phyloP scores from a whole-genome alignment of 1,284 basidiomycete genomes.

The Athelia psychrophila region DNA sequence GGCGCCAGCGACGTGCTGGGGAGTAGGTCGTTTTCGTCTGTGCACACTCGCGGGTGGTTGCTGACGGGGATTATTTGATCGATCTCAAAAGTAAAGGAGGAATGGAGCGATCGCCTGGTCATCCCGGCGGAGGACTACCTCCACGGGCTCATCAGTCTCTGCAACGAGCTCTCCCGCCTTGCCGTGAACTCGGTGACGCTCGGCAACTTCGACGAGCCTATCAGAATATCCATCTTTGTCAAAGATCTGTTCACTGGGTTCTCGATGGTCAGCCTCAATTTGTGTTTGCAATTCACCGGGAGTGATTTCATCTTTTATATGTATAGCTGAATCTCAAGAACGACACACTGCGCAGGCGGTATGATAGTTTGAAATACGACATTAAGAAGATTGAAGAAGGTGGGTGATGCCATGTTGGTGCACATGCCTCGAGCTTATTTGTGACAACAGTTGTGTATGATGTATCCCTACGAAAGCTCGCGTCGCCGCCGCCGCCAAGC shows the following conservation, averaged over 20 bases:
- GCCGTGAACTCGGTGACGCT: slow-evolving; percentile 83
- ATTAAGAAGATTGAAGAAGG: slow-evolving; percentile 91
- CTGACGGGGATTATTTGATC: slow-evolving; percentile 3
- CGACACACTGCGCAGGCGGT: slow-evolving; percentile 72
- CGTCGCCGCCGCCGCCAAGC: slow-evolving; percentile 13
- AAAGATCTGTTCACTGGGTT: slow-evolving; percentile 83
- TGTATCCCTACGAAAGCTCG: slow-evolving; percentile 72
- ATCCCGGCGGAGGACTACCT: slow-evolving; percentile 81
- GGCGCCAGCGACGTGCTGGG: slow-evolving; percentile 56
- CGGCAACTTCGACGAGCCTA: slow-evolving; percentile 77
- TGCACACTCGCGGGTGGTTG: slow-evolving; percentile 2
- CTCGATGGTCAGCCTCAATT: slow-evolving; percentile 55
- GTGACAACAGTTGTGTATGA: slow-evolving; percentile 72
- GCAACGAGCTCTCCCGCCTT: slow-evolving; percentile 82
- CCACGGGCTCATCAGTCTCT: slow-evolving; percentile 77
- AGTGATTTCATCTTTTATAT: slow-evolving; percentile 9
- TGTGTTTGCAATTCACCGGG: slow-evolving; percentile 1
- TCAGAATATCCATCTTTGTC: slow-evolving; percentile 77
- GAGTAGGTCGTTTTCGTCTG: slow-evolving; percentile 42
- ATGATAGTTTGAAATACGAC: slow-evolving; percentile 84
- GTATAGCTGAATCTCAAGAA: slow-evolving; percentile 89
- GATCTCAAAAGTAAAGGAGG: slow-evolving; percentile 62
- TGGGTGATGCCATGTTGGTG: slow-evolving; percentile 22
- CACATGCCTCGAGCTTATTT: slow-evolving; percentile 7
- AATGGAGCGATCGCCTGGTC: slow-evolving; percentile 66